Conservation (phyloP, 2,329 filamentous ascomycete genomes). For the Sporothrix euskadiensis region DNA sequence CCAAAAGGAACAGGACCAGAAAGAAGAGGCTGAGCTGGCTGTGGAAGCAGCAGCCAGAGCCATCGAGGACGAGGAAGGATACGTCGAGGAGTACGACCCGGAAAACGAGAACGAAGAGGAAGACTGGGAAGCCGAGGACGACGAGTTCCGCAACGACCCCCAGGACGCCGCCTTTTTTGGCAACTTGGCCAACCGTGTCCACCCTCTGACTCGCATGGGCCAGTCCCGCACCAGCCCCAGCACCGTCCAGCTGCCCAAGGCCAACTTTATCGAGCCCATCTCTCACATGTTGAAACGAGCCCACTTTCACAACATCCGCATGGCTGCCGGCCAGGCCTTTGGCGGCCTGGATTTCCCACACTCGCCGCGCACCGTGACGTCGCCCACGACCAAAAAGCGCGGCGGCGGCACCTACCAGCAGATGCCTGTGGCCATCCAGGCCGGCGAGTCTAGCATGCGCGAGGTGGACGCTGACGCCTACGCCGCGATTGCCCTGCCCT, state of each 20-base stretch:
- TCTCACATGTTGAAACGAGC: conserved; percentile 65
- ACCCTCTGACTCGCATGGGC: conserved; percentile 73
- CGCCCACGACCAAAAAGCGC: conserved; percentile 42
- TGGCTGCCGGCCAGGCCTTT: conserved; percentile 71
- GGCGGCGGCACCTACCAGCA: conserved; percentile 53
- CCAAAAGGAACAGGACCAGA: conserved; percentile 35
- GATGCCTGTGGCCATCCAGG: conserved; percentile 64
- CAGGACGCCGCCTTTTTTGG: neutral
- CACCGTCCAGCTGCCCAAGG: conserved; percentile 72
- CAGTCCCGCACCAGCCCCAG: conserved; percentile 71
- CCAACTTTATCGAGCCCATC: conserved; percentile 70
- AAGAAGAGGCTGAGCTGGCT: conserved; percentile 38
- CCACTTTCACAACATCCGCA: conserved; percentile 71
- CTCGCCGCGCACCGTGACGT: conserved; percentile 69
- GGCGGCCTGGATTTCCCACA: conserved; percentile 75
- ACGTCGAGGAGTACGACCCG: conserved; percentile 30
- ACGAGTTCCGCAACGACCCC: conserved; percentile 18
- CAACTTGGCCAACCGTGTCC: conserved; percentile 48
- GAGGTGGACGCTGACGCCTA: conserved; percentile 76
- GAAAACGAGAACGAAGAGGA: conserved; percentile 36
- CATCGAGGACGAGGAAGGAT: conserved; percentile 37
- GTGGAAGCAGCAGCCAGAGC: neutral
- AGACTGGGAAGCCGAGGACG: conserved; percentile 33
- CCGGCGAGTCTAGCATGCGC: conserved; percentile 66
- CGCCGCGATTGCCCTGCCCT: conserved; percentile 68